Conservation (phyloP, 2,329 filamentous ascomycete genomes). For the Aspergillus thermomutatus region DNA sequence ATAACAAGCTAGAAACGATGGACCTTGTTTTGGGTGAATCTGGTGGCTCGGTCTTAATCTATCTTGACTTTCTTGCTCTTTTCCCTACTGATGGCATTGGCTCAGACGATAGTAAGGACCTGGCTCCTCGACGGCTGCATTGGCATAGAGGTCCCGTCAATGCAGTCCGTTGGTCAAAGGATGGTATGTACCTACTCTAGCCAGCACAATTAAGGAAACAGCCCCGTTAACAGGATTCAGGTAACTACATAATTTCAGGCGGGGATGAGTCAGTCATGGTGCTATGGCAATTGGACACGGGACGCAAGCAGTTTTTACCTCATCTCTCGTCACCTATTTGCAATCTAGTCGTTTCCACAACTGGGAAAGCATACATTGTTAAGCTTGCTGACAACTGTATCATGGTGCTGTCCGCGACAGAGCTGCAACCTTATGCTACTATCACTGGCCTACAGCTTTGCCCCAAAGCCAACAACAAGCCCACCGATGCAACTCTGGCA, state of each 20-base stretch:
- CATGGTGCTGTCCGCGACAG: slow-evolving; percentile 85
- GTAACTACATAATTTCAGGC: slow-evolving; percentile 91
- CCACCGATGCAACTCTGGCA: slow-evolving; percentile 43
- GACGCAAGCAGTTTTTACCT: slow-evolving; percentile 77
- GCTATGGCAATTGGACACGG: slow-evolving; percentile 89
- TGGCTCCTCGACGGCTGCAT: slow-evolving; percentile 67
- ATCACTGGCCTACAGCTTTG: slow-evolving; percentile 72
- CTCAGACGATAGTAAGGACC: slow-evolving; percentile 38
- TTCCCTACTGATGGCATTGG: slow-evolving; percentile 47
- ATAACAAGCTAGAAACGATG: slow-evolving; percentile 44
- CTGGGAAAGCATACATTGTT: slow-evolving; percentile 76
- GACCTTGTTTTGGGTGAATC: slow-evolving; percentile 76
- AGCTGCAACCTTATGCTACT: slow-evolving; percentile 79
- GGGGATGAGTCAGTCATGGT: slow-evolving; percentile 86
- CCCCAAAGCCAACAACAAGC: slow-evolving; percentile 47
- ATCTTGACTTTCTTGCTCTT: slow-evolving; percentile 67
- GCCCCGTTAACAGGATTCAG: slow-evolving; percentile 47
- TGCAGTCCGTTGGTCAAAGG: slow-evolving; percentile 83
- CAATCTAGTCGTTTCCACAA: slow-evolving; percentile 75
- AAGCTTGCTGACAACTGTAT: slow-evolving; percentile 88
- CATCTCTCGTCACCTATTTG: slow-evolving; percentile 84
- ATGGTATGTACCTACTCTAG: slow-evolving; percentile 57
- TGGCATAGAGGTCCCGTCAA: slow-evolving; percentile 88
- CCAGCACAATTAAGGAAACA: background rate
- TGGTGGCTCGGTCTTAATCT: slow-evolving; percentile 75